Percentiles rank a stretch among this genome's conserved stretches.
Conservation (phyloP, 768 basidiomycete genomes). For the Paxillus ammoniavirescens region DNA sequence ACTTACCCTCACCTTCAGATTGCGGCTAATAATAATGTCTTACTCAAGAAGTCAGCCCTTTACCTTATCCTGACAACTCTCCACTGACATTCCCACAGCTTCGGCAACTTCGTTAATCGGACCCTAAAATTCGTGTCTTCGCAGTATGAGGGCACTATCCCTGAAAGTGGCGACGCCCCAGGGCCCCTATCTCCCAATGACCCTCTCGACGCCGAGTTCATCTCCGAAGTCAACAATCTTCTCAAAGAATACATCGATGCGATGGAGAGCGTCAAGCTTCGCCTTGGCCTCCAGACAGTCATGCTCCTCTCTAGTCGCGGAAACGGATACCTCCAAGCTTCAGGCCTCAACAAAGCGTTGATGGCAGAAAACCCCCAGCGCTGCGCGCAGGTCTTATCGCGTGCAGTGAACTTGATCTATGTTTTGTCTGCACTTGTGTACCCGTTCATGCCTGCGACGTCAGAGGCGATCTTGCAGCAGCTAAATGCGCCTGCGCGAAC, state of each 20-base stretch:
- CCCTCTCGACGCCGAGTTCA: slow-evolving; percentile 68
- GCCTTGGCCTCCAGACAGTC: slow-evolving; percentile 81
- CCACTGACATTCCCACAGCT: slow-evolving; percentile 41
- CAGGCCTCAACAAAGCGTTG: slow-evolving; percentile 87
- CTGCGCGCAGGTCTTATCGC: slow-evolving; percentile 86
- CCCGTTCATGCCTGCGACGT: slow-evolving; percentile 96
- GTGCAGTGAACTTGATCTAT: slow-evolving; percentile 93
- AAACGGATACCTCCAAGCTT: slow-evolving; percentile 92
- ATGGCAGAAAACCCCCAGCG: slow-evolving; percentile 78
- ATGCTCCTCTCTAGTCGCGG: slow-evolving; percentile 89
- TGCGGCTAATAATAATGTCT: slow-evolving; percentile 86
- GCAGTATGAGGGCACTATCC: slow-evolving; percentile 77
- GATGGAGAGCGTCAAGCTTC: slow-evolving; percentile 91
- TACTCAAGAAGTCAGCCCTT: slow-evolving; percentile 80
- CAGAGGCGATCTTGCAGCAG: slow-evolving; percentile 76
- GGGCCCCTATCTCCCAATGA: slow-evolving; percentile 73
- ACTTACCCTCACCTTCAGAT: slow-evolving; percentile 47
- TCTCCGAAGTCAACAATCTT: slow-evolving; percentile 74
- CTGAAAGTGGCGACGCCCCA: slow-evolving; percentile 69
- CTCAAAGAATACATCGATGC: slow-evolving; percentile 78
- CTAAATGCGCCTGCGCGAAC: slow-evolving; percentile 85
- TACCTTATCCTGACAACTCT: neutral
- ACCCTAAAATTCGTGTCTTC: slow-evolving; percentile 88
- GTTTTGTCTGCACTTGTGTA: slow-evolving; percentile 79
- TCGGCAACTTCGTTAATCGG: slow-evolving; percentile 98